Percentiles rank a stretch among this genome's conserved stretches.
Conservation (phyloP, 495 filamentous ascomycete species). For the Collariella sp. region DNA sequence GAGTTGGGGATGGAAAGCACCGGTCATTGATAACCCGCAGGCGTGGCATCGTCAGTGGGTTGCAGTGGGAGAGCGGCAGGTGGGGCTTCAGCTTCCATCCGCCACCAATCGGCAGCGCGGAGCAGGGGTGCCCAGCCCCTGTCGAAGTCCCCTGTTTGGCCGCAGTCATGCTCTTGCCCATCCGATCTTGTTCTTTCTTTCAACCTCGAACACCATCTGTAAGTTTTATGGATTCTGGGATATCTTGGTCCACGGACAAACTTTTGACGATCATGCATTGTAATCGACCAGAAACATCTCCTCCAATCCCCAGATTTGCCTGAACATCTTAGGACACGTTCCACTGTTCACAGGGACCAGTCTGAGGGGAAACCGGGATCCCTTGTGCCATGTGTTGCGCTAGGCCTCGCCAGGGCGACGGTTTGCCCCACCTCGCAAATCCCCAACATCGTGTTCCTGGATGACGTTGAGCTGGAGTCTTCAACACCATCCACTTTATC, state of each 20-base stretch:
- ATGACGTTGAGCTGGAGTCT: neutral
- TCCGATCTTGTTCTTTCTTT: neutral
- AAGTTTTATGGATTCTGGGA: neutral
- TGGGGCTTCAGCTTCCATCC: neutral
- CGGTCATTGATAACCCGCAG: neutral
- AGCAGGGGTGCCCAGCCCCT: slow-evolving; percentile 3
- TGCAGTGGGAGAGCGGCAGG: slow-evolving; percentile 1
- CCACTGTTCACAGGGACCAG: neutral
- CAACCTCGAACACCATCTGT: slow-evolving; percentile 3
- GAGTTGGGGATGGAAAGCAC: neutral
- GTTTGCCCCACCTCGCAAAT: neutral
- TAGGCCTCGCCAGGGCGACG: neutral
- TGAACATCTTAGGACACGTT: neutral
- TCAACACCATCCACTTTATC: neutral
- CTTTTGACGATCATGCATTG: too few species aligned
- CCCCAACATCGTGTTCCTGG: neutral
- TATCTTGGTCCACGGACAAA: too few species aligned
- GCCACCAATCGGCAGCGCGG: slow-evolving; percentile 5
- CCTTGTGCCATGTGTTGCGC: neutral
- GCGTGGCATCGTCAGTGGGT: slow-evolving; percentile 2
- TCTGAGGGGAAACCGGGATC: neutral
- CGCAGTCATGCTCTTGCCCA: slow-evolving; percentile 7
- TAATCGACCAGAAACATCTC: too few species aligned
- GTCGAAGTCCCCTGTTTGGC: slow-evolving; percentile 7
- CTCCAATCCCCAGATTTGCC: neutral